Evolutionary conservation across 495 filamentous ascomycete species (phyloP), one percentile per base, ranked within the genome.

Genomic region (Podospora tetraspora): DNA sequence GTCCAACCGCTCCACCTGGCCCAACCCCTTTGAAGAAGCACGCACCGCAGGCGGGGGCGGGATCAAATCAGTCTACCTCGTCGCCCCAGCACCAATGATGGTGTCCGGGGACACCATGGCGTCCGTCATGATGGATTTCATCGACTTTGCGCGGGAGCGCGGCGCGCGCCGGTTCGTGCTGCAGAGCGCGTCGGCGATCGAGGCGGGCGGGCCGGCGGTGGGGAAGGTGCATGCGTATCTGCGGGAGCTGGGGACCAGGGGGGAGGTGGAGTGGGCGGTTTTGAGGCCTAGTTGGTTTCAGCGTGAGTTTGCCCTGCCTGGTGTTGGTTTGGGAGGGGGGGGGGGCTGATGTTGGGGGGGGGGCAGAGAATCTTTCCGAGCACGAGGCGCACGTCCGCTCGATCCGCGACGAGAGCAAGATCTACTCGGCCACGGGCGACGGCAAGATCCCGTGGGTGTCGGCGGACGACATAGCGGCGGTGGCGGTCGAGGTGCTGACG

Each of bases 361-460:
- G 4, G 10, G 10, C 59, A 79, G 76, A 81, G 66, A 79, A 79
- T 69, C 73, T 79, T 25, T 65, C 71, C 37, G 68, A 77, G 60
- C 77, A 79, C 32, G 68, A 64, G 0, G 69, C 66, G 57, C 74
- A 79, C 62, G 60, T 73, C 10, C n/a, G 34, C 8, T 68, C 77
- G 0, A 78, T 86, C 70, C 75, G 71, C 10, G 72, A 79, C n/a
- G 77, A 82, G 66, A 72, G 75, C 73, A 78, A 76, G 57, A 72
- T 86, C 22, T 79, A 81, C 71, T 81, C 82, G 24, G 79, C 82
- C 7, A 77, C 79, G 0, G 74, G 79, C 16, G 66, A 78, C 21
- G 84, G 82, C 21, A 80, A 78, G 67, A 74, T 85, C 59, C 79
- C 81, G 0, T 85, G 81, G 72, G 71, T 85, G n/a, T 79, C 78